Base-by-base conservation (phyloP, 768 basidiomycete species). In the Tylopilus intermedius region DNA sequence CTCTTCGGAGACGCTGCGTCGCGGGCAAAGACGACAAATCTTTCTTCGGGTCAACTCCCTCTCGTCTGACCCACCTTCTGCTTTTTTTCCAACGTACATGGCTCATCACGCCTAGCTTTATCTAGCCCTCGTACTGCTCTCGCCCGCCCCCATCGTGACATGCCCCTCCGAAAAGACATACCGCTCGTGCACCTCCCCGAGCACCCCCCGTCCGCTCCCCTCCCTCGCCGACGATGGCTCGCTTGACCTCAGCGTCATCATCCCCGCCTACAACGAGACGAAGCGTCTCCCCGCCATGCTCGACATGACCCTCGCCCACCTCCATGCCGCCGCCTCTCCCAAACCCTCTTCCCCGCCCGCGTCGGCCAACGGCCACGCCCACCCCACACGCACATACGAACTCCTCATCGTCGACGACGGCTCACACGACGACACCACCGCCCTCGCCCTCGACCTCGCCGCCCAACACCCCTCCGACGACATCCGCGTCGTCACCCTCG, bases 221-320 rank as follows among this genome's bases (percentile, higher is more conserved):
- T 74, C 72, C 6, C 73, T 88, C 29, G 61, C 74, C n/a, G 79
- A 84, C 48, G 67, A 77, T 0, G 74, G 80, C 40, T 73, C 79
- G 0, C 76, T 92, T 46, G 86, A 86, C 63, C 75, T 97, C 38
- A 84, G 83, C 27, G 77, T 97, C 60, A 78, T 96, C 59, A 81
- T 96, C 9, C 94, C 94, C 10, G 94, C 94, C 0, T 97, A 84
- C 77, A 96, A 96, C 62, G 94, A 96, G 69, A 80, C 81, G 5
- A 71, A 77, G n/a, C 82, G 94, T 15, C 74, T 97, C n/a, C 87
- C 84, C 0, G 66, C 74, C 42, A 97, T 97, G 94, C 80, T 97
- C 63, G 71, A 77, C 2, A 81, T 84, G 9, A 83, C 92, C 9
- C 73, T 96, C 50, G 74, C 76, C 15, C 84, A 90, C 61, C 77